A percentile compares a stretch with the other conserved stretches of the same genome.
phyloP scores from a whole-genome alignment of 805 yeast species.

The Brettanomyces bruxellensis region DNA sequence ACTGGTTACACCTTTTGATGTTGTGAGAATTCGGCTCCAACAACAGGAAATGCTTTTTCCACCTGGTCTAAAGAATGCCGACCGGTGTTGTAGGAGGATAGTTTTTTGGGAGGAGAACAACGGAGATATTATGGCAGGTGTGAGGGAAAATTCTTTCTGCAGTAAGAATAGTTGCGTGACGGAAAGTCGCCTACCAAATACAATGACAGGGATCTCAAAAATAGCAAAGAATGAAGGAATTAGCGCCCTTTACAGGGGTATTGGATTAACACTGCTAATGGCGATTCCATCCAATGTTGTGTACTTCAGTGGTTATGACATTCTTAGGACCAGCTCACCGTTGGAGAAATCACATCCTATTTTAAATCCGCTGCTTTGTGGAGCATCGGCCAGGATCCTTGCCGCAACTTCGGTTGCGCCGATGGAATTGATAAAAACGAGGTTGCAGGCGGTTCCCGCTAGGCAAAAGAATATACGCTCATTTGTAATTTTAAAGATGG shows the following conservation, averaged over 20 bases:
- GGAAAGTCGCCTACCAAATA: slow-evolving; percentile 45
- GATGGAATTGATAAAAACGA: slow-evolving; percentile 74
- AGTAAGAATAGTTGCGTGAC: slow-evolving; percentile 31
- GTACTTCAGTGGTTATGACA: slow-evolving; percentile 90
- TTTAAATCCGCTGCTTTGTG: slow-evolving; percentile 74
- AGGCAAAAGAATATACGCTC: slow-evolving; percentile 16
- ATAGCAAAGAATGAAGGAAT: slow-evolving; percentile 71
- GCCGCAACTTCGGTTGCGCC: slow-evolving; percentile 88
- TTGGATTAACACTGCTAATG: slow-evolving; percentile 75
- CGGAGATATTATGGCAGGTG: slow-evolving; percentile 1
- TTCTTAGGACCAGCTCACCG: slow-evolving; percentile 68
- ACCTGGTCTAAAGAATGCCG: slow-evolving; percentile 17
- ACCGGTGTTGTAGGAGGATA: slow-evolving; percentile 26
- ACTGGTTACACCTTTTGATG: slow-evolving; percentile 76
- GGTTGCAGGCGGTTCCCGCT: slow-evolving; percentile 82
- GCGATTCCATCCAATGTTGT: slow-evolving; percentile 90
- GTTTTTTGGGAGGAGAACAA: slow-evolving; percentile 26
- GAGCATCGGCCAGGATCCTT: slow-evolving; percentile 70
- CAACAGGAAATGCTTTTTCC: slow-evolving; percentile 59
- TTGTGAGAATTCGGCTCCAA: slow-evolving; percentile 65
- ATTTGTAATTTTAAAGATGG: slow-evolving; percentile 38
- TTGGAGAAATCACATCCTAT: slow-evolving; percentile 26
- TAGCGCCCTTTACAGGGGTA: slow-evolving; percentile 79
- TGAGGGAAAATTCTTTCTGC: slow-evolving; percentile 26
- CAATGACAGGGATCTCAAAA: slow-evolving; percentile 61